A percentile compares a stretch with the other conserved stretches of the same genome.
Conservation (phyloP, 2,329 filamentous ascomycete species). For the Huntiella bhutanensis region DNA sequence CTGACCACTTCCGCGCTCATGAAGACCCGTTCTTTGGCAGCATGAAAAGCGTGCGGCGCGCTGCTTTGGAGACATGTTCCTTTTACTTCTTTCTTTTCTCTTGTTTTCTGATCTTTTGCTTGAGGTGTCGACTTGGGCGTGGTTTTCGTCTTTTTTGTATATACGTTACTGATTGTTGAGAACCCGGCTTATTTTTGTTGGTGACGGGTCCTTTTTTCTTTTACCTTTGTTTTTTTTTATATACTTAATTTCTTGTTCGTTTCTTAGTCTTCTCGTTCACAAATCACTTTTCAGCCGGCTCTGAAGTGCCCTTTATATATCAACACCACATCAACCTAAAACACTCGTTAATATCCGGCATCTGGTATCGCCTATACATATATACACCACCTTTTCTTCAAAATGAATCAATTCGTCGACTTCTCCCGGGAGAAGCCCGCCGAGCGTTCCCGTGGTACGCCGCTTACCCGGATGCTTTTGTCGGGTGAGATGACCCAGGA, state of each 20-base stretch:
- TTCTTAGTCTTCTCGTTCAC: slow-evolving; percentile 2
- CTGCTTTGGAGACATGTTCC: too few species aligned
- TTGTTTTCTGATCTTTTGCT: too few species aligned
- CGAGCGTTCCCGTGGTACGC: slow-evolving; percentile 66
- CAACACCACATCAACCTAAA: not conserved
- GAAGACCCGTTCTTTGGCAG: too few species aligned
- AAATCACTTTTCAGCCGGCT: slow-evolving; percentile 31
- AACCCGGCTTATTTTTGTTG: too few species aligned
- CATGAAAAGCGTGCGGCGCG: too few species aligned
- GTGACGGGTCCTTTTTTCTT: not conserved
- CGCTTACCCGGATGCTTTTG: slow-evolving; percentile 63
- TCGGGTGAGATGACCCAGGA: slow-evolving; percentile 68
- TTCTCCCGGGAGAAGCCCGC: slow-evolving; percentile 18
- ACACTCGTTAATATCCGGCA: not conserved
- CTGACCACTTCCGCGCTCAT: too few species aligned
- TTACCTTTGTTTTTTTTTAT: not conserved
- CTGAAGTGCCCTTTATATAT: slow-evolving; percentile 23
- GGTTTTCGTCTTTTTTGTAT: not conserved
- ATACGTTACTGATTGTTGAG: not conserved
- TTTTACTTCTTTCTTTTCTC: too few species aligned
- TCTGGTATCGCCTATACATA: slow-evolving; percentile 2
- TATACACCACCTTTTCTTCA: not conserved
- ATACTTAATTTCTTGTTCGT: not conserved
- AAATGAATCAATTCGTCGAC: slow-evolving; percentile 7
- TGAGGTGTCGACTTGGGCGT: too few species aligned